Percentiles rank a stretch among this genome's conserved stretches.
These are phyloP conservation scores for Coemansia brasiliensis DNA, from an alignment of 192 early-diverging fungal species.

Conservation along the genomic window DNA sequence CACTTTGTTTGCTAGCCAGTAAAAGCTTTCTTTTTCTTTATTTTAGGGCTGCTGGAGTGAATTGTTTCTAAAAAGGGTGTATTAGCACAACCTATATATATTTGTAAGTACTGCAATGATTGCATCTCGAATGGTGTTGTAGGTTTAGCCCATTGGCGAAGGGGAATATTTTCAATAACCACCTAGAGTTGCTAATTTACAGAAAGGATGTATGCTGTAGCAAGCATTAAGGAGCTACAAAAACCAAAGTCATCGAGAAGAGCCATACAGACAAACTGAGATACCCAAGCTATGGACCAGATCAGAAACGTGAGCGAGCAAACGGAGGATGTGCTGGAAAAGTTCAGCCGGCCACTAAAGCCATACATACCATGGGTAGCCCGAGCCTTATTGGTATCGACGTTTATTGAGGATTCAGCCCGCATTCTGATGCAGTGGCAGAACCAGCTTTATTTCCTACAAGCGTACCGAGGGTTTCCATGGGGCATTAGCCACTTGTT, in stretches of 20 bases:
- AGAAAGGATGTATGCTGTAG: no score
- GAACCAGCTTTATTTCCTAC: conserved; percentile 85
- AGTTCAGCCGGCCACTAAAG: conserved; percentile 77
- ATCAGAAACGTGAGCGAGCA: conserved; percentile 55
- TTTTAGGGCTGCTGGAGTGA: conserved; percentile 1
- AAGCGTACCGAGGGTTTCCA: conserved; percentile 78
- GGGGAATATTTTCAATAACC: no score
- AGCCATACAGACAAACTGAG: not conserved
- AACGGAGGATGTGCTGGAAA: conserved; percentile 78
- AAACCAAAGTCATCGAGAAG: not conserved
- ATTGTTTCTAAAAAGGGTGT: no score
- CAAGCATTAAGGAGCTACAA: not conserved
- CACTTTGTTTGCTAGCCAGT: no score
- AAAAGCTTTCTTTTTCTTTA: conserved; percentile 1
- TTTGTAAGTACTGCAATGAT: no score
- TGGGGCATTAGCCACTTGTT: conserved; percentile 84
- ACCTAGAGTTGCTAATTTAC: no score
- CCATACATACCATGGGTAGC: conserved; percentile 88
- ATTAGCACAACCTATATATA: no score
- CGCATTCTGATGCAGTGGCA: conserved; percentile 87
- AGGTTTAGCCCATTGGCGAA: no score
- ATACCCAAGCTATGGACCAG: conserved; percentile 40
- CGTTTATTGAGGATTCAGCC: conserved; percentile 92
- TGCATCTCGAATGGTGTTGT: no score
- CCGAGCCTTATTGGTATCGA: conserved; percentile 92